Conservation (phyloP, 2,329 filamentous ascomycete genomes). For the Albifimbria verrucaria region DNA sequence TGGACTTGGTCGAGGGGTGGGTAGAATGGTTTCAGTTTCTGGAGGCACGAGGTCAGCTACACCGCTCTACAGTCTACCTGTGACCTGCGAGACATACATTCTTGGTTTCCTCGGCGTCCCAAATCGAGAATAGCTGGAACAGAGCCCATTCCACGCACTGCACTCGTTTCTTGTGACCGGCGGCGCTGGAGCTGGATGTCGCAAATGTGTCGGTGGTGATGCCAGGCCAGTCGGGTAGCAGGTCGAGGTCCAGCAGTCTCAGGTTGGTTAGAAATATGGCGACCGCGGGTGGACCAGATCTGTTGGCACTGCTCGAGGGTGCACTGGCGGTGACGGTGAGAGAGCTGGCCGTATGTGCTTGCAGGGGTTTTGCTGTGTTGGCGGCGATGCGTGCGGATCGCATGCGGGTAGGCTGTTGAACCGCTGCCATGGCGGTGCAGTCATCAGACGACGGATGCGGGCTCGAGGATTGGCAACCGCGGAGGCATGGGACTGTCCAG, state of each 20-base stretch:
- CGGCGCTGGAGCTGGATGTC: constrained; percentile 51
- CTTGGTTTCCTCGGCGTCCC: constrained; percentile 73
- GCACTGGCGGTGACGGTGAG: not conserved
- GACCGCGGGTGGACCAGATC: constrained; percentile 17
- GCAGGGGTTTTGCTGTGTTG: constrained; percentile 1
- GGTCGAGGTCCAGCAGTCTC: constrained; percentile 76
- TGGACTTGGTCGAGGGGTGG: constrained; percentile 87
- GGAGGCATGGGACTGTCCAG: not conserved
- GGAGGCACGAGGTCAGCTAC: constrained; percentile 9
- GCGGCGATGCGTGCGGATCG: constrained; percentile 8
- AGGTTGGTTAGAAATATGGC: constrained; percentile 73
- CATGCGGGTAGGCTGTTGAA: constrained; percentile 8
- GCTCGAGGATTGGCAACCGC: not conserved
- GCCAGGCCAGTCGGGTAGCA: constrained; percentile 73
- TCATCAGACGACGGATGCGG: not conserved
- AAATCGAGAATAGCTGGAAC: constrained; percentile 81
- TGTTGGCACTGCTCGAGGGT: not conserved
- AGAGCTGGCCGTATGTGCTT: not conserved
- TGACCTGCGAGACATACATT: constrained; percentile 50
- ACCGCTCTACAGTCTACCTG: not conserved
- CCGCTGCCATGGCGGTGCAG: constrained; percentile 10
- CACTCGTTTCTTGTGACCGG: constrained; percentile 76
- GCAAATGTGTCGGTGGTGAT: constrained; percentile 71
- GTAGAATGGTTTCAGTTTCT: constrained; percentile 90
- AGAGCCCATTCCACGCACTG: constrained; percentile 85